Evolutionary conservation across 2,329 filamentous ascomycete species (phyloP).

Genomic region (Arthrinium phaeospermum): DNA sequence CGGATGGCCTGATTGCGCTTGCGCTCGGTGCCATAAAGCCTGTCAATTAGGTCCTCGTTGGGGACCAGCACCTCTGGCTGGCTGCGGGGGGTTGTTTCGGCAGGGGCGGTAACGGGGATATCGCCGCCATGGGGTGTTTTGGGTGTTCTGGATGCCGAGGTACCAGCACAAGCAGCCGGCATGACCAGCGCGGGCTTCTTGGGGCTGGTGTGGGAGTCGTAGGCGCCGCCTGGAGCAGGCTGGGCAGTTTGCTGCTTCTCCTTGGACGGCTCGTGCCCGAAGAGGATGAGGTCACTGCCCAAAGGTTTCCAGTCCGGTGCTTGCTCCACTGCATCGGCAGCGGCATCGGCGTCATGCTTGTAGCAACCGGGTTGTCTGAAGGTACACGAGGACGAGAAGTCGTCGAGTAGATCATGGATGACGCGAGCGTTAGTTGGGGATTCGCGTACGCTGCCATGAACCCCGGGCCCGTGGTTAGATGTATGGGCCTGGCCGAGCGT

Average conservation of each 20-base stretch:
- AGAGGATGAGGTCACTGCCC: background rate
- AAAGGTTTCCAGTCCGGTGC: too few species aligned
- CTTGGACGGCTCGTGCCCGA: background rate
- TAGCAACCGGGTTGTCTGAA: too few species aligned
- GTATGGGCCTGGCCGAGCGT: background rate
- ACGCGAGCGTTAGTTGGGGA: too few species aligned
- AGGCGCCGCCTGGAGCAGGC: background rate
- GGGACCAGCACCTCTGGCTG: background rate
- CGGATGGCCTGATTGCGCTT: background rate
- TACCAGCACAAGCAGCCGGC: background rate
- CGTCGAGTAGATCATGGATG: background rate
- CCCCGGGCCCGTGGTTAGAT: too few species aligned
- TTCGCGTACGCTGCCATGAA: too few species aligned
- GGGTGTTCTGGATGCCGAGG: background rate
- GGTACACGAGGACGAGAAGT: background rate
- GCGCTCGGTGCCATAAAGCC: background rate
- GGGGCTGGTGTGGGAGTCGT: background rate
- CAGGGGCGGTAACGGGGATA: background rate
- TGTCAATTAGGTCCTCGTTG: conserved; percentile 18
- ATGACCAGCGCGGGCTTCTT: background rate
- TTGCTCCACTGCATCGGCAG: background rate
- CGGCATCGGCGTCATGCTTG: too few species aligned
- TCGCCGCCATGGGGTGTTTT: background rate
- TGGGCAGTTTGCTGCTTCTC: background rate
- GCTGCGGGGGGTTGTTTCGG: background rate